Evolutionary conservation across 2,329 filamentous ascomycete species (phyloP).

Genomic region (Neofusicoccum cordaticola): DNA sequence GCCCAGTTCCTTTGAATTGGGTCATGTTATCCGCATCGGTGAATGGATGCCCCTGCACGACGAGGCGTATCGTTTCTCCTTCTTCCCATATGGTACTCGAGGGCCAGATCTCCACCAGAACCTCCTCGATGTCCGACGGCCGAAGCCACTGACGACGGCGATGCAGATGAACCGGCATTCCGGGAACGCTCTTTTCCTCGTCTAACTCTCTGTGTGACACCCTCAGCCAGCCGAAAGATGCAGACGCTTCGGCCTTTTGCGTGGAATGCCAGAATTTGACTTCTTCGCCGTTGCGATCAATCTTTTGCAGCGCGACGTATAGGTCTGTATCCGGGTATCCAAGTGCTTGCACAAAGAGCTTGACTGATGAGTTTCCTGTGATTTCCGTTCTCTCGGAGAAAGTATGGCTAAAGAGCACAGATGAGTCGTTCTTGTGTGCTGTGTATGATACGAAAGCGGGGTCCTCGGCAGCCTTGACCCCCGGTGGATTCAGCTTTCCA

Average conservation of each 20-base stretch:
- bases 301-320: not conserved
- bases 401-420: not conserved
- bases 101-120: slow-evolving; percentile 50
- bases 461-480: not conserved
- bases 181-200: not conserved
- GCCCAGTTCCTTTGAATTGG: not conserved
- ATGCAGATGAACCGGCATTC: not conserved
- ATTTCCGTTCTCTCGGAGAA: not conserved
- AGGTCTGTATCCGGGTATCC: not conserved
- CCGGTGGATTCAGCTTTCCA: not conserved
- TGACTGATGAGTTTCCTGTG: not conserved
- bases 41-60: not conserved
- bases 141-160: slow-evolving; percentile 42
- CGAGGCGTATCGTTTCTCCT: slow-evolving; percentile 29
- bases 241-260: not conserved
- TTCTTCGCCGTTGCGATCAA: not conserved
- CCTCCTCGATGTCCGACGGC: slow-evolving; percentile 42
- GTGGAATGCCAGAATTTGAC: not conserved
- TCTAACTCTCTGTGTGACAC: slow-evolving; percentile 43
- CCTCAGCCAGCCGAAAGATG: slow-evolving; percentile 40
- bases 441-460: not conserved
- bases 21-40: not conserved
- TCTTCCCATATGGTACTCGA: slow-evolving; percentile 47
- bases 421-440: not conserved
- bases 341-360: not conserved